Evolutionary conservation across 208 protist genomes (phyloP).

Genomic region (Angomonas deanei): DNA sequence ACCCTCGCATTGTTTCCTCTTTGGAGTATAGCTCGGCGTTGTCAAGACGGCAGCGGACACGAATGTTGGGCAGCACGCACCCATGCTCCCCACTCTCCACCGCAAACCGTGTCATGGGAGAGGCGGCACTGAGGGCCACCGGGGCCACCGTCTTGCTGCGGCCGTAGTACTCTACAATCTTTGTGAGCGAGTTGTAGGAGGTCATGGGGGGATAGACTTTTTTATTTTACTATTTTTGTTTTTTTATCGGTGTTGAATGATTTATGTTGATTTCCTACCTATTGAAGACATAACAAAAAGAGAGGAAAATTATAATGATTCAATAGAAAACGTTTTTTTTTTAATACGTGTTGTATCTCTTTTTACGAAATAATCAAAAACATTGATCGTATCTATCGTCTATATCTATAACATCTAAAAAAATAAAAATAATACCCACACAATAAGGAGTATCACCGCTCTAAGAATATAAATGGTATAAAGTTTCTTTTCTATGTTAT

Average conservation of each 20-base stretch:
- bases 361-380: neutral
- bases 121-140: neutral
- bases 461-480: neutral
- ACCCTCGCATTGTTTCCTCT: neutral
- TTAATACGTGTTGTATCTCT: neutral
- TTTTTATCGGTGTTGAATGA: neutral
- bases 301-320: slow-evolving; percentile 9
- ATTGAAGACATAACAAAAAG: slow-evolving; percentile 1
- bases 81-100: neutral
- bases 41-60: neutral
- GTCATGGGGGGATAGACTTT: neutral
- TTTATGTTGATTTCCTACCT: neutral
- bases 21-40: neutral
- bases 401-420: neutral
- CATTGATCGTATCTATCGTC: neutral
- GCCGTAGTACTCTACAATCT: neutral
- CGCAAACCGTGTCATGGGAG: neutral
- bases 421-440: slow-evolving; percentile 2
- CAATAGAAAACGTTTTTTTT: slow-evolving; percentile 2
- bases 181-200: neutral
- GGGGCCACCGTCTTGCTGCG: neutral
- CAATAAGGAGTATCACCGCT: neutral
- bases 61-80: neutral
- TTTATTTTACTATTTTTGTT: neutral
- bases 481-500: neutral